Evolutionary conservation across 129 eudicot species (phyloP), one percentile per base, ranked within the genome.

Genomic region (Gnaphalium uliginosum): DNA sequence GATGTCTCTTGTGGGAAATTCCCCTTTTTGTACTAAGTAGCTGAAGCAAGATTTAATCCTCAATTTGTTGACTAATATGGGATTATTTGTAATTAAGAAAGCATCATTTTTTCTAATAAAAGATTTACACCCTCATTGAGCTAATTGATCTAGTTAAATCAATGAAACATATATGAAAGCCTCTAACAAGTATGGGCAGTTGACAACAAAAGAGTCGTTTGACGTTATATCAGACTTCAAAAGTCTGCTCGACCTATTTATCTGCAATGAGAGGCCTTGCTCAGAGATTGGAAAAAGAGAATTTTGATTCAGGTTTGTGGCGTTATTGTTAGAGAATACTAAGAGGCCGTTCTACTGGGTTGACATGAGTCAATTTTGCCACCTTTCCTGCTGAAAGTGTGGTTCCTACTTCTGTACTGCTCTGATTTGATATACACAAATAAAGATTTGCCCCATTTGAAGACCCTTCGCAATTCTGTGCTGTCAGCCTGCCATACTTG

Each of bases 381-480:
- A 93, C 90, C 85, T 93, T 93, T 69, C 96, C 98, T 71, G 96
- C 96, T 19, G 98, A 93, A 85, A 88, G 95, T 60, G 86, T 90
- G 98, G 95, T 93, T 72, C 96, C 98, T 57, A 93, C 46, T 39
- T 39, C 46, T 39, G 14, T 39, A 2, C 46, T 39, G 46, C 46
- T 10, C 46, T 39, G 3, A 39, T 39, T n/a, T 39, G 46, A 39
- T 39, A 39, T 39, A 9, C 46, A 8, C 46, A 39, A 39, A 9
- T 0, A 14, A 14, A 39, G 14, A 39, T 39, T 1, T 39, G 46
- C 9, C 46, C 14, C 46, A 39, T 9, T 39, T 9, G 46, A 39
- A 39, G 46, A 39, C 46, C 46, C 46, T 39, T 9, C 14, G 14
- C 13, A 39, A 39, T 9, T 9, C 46, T 10, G 46, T 9, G 14